These are phyloP conservation scores for Fusarium sp. DNA, from an alignment of 2,329 filamentous ascomycete genomes.

Conservation along the genomic window DNA sequence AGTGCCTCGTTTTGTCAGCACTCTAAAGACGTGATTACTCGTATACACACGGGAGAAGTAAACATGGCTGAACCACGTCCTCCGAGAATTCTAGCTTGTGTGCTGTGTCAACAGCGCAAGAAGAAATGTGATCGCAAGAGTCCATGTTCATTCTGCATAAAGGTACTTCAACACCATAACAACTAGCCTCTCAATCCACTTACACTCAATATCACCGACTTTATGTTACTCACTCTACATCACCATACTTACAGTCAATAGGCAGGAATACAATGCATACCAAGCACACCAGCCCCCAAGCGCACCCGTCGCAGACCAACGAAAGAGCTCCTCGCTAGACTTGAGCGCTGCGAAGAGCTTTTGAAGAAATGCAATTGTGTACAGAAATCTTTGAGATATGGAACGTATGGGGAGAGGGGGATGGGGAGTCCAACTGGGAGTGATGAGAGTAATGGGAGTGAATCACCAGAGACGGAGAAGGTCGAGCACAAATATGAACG, in stretches of 20 bases:
- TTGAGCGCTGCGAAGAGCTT: slow-evolving; percentile 34
- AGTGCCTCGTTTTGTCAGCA: not conserved
- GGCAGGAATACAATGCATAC: slow-evolving; percentile 33
- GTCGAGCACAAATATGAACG: not conserved
- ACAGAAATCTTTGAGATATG: slow-evolving; percentile 31
- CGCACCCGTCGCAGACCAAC: slow-evolving; percentile 34
- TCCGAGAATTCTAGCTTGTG: slow-evolving; percentile 30
- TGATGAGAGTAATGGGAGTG: slow-evolving; percentile 20
- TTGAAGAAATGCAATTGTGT: slow-evolving; percentile 36
- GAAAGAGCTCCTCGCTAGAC: slow-evolving; percentile 29
- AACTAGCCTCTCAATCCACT: no score
- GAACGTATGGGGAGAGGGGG: slow-evolving; percentile 5
- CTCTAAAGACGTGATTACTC: not conserved
- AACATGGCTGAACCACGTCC: slow-evolving; percentile 30
- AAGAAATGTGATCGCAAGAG: slow-evolving; percentile 40
- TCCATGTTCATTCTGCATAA: slow-evolving; percentile 37
- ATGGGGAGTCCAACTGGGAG: slow-evolving; percentile 24
- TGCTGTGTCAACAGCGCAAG: slow-evolving; percentile 38
- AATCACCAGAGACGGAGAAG: slow-evolving; percentile 32
- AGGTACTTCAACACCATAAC: slow-evolving; percentile 3
- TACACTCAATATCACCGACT: no score
- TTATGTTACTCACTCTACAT: not conserved
- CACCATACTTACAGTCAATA: not conserved
- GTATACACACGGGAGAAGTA: not conserved
- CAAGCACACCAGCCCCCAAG: slow-evolving; percentile 37